These are phyloP conservation scores for Aspergillus niger DNA, from an alignment of 2,329 filamentous ascomycete species.

Conservation along the genomic window DNA sequence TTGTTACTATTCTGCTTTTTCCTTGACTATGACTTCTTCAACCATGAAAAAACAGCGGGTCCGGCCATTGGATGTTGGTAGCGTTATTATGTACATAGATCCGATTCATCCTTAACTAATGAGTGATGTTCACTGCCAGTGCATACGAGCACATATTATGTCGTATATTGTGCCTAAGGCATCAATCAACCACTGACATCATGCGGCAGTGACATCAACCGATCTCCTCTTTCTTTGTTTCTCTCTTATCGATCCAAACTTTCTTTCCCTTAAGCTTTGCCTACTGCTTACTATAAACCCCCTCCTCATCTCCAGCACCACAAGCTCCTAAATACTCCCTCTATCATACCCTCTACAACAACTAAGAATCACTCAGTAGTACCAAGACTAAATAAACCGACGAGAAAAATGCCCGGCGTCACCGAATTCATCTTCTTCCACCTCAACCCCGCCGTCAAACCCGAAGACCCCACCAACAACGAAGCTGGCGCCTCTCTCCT, in stretches of 20 bases:
- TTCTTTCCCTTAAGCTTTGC: too few relatives aligned
- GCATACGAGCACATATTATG: too few relatives aligned
- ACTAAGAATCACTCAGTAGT: not conserved
- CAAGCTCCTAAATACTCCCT: not conserved
- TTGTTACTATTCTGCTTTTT: constrained; percentile 12
- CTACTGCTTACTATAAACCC: not conserved
- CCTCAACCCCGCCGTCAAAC: constrained; percentile 39
- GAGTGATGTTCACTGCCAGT: not conserved
- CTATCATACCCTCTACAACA: not conserved
- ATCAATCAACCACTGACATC: too few relatives aligned
- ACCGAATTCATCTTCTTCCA: constrained; percentile 43
- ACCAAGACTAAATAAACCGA: not conserved
- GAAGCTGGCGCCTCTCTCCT: constrained; percentile 35
- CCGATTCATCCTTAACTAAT: constrained; percentile 4
- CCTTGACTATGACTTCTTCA: not conserved
- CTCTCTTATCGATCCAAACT: too few relatives aligned
- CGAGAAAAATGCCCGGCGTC: constrained; percentile 28
- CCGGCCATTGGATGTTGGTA: constrained; percentile 9
- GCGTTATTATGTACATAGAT: constrained; percentile 8
- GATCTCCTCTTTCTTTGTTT: too few relatives aligned
- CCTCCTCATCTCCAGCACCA: not conserved
- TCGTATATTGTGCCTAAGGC: too few relatives aligned
- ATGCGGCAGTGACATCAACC: too few relatives aligned
- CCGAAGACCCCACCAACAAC: constrained; percentile 40
- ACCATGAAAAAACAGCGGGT: constrained; percentile 6